Base-by-base conservation (phyloP, 2,329 filamentous ascomycete genomes). In the Metarhizium brunneum region DNA sequence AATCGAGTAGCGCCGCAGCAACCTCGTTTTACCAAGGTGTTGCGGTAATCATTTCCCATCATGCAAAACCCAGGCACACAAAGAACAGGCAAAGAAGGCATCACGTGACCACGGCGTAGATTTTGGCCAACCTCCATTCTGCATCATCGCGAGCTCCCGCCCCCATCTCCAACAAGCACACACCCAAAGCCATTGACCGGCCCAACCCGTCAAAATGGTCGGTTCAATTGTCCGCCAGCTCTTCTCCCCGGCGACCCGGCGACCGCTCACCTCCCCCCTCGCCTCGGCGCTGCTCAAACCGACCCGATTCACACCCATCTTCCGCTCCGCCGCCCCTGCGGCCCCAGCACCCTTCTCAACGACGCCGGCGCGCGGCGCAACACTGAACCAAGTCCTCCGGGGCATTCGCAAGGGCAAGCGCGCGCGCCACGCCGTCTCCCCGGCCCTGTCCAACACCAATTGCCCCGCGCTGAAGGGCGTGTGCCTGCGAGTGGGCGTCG, bases 401-500 rank as follows among this genome's bases (percentile, higher is more conserved):
- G 90, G 90, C 63, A 92, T 89, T 67, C 88, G 94, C 59, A 83
- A 83, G 63, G 79, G 84, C 51, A 90, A 95, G 73, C 83, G 83
- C 57, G 88, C 88, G 1, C 90, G 94, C 61, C 91, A 95, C 73
- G 83, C 89, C 63, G 85, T 90, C 53, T 97, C 92, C 2, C 94
- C 94, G 0, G 92, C 92, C 25, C 81, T 99, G 54, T 78, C 79
- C 52, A 79, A 79, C 60, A 80, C 80, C 59, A 72, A 83, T 53
- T 81, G 88, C 47, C 91, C 94, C 4, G 83, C 88, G 68, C 86
- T 96, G 75, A 97, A 97, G 78, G 94, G 92, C 64, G 94, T 99
- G 42, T 97, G 94, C 72, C 76, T 99, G 61, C 92, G 95, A 70
- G 94, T 97, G 58, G 91, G 90, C 66, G 89, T 92, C 64, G 91